Base-by-base conservation (phyloP, 2,329 filamentous ascomycete species). In the Colletotrichum sansevieriae region DNA sequence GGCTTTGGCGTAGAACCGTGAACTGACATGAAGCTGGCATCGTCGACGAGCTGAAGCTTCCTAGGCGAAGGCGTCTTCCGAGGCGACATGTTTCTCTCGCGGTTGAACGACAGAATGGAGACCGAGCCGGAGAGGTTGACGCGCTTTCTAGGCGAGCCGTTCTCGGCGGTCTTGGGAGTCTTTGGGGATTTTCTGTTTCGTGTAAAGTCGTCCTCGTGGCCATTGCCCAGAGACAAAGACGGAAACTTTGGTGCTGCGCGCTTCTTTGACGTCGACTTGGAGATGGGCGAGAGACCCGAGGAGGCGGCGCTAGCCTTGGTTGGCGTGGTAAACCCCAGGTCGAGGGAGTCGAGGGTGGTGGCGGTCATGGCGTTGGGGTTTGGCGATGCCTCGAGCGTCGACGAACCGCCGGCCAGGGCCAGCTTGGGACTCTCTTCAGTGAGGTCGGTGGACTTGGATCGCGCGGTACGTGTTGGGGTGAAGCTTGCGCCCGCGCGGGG, bases 261-360 rank as follows among this genome's bases (percentile, higher is more conserved):
- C 59, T 57, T 67, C 51, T 63, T 68, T 41, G 62, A 33, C 11
- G 65, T 68, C n/a, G 65, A 65, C 47, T 60, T 59, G 15, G 65
- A 55, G 9, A 47, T 51, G 13, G 55, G 65, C 29, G 65, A 44
- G 49, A 18, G 37, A 10, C 37, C 37, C 37, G 44, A 49, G 18
- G 57, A 3, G 8, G 52, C 33, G 35, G 39, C 52, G 22, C 49
- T 22, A 35, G 46, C 12, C 65, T 65, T 65, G n/a, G 62, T 65
- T 43, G 65, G 65, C 54, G 65, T 68, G 54, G 55, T 49, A 55
- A 68, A 65, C 6, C 46, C 49, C n/a, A 68, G 33, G 22, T 39
- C 25, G 35, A 60, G 55, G 33, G 62, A 52, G 29, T 39, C 20
- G 13, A 68, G 25, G 8, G 6, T 29, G 15, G 57, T n/a, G 15